Conservation (phyloP, 306 rosid species). For the Quercus rubra region DNA sequence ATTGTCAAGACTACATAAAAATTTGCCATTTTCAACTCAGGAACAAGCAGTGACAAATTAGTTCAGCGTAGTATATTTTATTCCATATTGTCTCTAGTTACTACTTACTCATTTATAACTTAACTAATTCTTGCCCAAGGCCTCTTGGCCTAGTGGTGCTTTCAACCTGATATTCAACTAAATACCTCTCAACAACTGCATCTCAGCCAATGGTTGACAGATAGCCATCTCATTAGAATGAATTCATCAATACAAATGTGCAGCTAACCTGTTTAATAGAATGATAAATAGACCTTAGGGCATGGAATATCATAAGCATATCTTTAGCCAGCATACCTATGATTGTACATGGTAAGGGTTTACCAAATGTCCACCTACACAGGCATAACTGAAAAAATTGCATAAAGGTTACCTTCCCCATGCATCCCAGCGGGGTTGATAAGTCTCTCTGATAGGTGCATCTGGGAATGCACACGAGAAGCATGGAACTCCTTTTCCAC, state of each 20-base stretch:
- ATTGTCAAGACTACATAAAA: too few species aligned
- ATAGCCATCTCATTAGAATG: not conserved
- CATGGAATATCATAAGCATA: too few species aligned
- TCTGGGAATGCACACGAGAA: constrained; percentile 79
- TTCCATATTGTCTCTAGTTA: too few species aligned
- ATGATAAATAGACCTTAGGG: not conserved
- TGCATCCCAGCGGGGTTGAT: constrained; percentile 97
- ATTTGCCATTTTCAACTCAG: too few species aligned
- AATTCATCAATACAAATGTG: not conserved
- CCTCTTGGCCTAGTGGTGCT: too few species aligned
- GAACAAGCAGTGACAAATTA: too few species aligned
- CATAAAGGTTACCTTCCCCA: constrained; percentile 82
- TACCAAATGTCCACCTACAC: not conserved
- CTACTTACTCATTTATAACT: too few species aligned
- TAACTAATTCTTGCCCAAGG: too few species aligned
- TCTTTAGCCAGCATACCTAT: not conserved
- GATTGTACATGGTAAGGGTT: not conserved
- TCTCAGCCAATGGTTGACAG: not conserved
- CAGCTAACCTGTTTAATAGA: not conserved
- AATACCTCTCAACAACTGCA: not conserved
- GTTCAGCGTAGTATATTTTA: too few species aligned
- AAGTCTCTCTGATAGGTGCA: constrained; percentile 85
- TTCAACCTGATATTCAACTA: too few species aligned
- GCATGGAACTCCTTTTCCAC: constrained; percentile 89
- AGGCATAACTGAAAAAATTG: not conserved